Evolutionary conservation across 179 eudicot species (phyloP).

Genomic region (Heliamphora ciliata): DNA sequence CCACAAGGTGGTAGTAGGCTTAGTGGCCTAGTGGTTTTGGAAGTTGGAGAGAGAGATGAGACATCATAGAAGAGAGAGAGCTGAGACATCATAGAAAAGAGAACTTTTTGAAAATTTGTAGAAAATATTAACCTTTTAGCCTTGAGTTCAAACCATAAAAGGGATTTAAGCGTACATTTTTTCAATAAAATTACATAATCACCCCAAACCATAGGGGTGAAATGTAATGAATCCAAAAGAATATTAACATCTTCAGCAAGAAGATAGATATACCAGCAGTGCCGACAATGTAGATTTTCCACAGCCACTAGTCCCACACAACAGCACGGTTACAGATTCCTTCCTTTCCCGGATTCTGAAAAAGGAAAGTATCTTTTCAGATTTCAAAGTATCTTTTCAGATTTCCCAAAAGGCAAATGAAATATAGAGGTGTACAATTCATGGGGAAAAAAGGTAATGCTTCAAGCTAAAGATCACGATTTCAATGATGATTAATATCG

Average conservation of each 20-base stretch:
- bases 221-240: background rate
- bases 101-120: no score
- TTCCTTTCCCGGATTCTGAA: conserved; percentile 85
- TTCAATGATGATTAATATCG: background rate
- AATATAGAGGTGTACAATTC: background rate
- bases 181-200: background rate
- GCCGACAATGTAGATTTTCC: conserved; percentile 97
- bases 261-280: conserved; percentile 52
- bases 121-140: no score
- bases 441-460: no score
- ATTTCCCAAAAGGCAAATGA: background rate
- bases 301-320: conserved; percentile 98
- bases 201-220: background rate
- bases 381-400: conserved; percentile 1
- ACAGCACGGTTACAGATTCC: conserved; percentile 81
- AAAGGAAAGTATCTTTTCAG: conserved; percentile 13
- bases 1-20: no score
- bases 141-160: background rate
- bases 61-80: no score
- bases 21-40: no score
- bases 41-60: no score
- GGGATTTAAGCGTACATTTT: background rate
- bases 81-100: background rate
- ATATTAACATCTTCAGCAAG: background rate
- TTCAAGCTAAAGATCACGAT: no score